Percentiles rank a stretch among this genome's conserved stretches.
These are phyloP conservation scores for Gynandropsis gynandra DNA, from an alignment of 345 rosid species.

Conservation along the genomic window DNA sequence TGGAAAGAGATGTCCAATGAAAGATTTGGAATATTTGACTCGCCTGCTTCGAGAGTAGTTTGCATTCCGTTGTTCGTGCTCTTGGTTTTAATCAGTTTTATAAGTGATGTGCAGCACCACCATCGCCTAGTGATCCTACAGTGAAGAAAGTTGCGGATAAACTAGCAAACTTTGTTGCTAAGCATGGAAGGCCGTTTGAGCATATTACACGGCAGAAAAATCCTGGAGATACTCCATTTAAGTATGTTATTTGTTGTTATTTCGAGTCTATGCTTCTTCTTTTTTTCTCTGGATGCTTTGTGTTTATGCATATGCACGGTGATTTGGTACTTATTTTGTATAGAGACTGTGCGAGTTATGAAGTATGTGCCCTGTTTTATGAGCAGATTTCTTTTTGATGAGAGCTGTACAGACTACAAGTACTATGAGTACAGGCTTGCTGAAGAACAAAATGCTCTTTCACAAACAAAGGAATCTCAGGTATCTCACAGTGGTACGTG, in stretches of 20 bases:
- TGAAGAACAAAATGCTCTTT: constrained; percentile 70
- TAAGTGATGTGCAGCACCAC: constrained; percentile 99
- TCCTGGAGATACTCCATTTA: constrained; percentile 94
- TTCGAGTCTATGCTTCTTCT: constrained; percentile 7
- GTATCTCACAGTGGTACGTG: constrained; percentile 42
- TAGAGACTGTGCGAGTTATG: constrained; percentile 6
- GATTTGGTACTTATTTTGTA: background rate
- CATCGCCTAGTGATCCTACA: constrained; percentile 73
- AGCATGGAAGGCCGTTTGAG: constrained; percentile 95
- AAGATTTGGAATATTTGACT: constrained; percentile 88
- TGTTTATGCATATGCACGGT: constrained; percentile 1
- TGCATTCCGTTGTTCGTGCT: constrained; percentile 97
- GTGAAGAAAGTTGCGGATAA: constrained; percentile 98
- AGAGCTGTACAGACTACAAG: constrained; percentile 74
- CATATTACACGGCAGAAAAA: constrained; percentile 82
- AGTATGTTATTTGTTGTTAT: constrained; percentile 39
- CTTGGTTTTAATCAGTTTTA: constrained; percentile 98
- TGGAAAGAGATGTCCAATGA: constrained; percentile 91
- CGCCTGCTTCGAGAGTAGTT: constrained; percentile 93
- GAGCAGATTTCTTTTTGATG: constrained; percentile 80
- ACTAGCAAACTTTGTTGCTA: constrained; percentile 96
- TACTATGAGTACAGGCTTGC: constrained; percentile 67
- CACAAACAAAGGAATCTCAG: constrained; percentile 43
- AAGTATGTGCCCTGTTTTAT: constrained; percentile 11
- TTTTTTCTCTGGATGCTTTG: constrained; percentile 7